Base-by-base conservation (phyloP, 2,329 filamentous ascomycete species). In the Phaeoacremonium minimum region DNA sequence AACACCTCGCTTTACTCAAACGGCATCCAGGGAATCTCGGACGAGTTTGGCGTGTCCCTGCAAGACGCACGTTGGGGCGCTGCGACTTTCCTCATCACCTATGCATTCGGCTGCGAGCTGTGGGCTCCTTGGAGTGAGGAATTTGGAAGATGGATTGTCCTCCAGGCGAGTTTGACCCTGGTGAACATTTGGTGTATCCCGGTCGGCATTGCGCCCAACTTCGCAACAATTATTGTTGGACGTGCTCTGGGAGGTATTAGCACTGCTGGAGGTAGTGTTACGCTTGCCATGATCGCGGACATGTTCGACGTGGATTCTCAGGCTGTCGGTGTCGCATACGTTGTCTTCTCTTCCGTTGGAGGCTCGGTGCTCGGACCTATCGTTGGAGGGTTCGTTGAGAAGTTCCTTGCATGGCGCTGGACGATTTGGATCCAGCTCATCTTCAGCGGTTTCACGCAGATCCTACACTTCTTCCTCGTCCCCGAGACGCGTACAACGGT, bases 111-210 rank as follows among this genome's bases (percentile, higher is more conserved):
- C 22, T 93, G 87, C 56, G 87, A 93, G 58, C 71, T 91, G 0
- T 93, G 87, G 87, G 87, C 87, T 0, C 87, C 87, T 0, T 93
- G 87, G 85, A 85, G 79, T 31, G 87, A 94, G 56, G 87, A 93
- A 51, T 69, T 91, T 33, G 87, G 87, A 15, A 77, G 87, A 33
- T 85, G 80, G 66, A 82, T 82, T 2, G 75, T 93, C 37, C 69
- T 91, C 15, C 87, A 91, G 67, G 61, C 73, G 16, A 85, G 80
- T 26, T 63, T 93, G 36, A 73, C 85, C 45, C 64, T 93, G 9
- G 85, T 90, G 58, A 93, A 93, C 49, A 59, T 91, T 37, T 93
- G 75, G 69, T 83, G 87, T 46, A 57, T 89, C 0, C 83, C 82
- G 5, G 83, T 87, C 18, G 85, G 75, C 1, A 61, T 89, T 28